Evolutionary conservation across 495 filamentous ascomycete species (phyloP), one percentile per base, ranked within the genome.

Genomic region (Trichocladium uniseriatum): DNA sequence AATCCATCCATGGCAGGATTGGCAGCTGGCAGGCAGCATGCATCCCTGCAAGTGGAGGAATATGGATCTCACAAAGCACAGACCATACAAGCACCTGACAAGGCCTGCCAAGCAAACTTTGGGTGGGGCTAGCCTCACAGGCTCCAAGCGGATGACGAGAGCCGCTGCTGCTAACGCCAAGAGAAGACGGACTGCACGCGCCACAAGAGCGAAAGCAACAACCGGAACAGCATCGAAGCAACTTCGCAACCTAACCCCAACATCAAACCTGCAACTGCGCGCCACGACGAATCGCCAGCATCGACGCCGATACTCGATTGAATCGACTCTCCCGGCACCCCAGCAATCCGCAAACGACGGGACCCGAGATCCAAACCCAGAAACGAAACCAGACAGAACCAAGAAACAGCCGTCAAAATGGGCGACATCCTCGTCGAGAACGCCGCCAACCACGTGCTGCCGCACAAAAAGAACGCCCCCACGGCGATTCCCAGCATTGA

Each of bases 401-500:
- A 24, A 22, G 18, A 21, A 18, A 3, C 27, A 11, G 9, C 39
- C 32, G 15, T 50, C 61, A 80, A 55, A 58, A 90, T 94, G 89
- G 89, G 79, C 63, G 87, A 92, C 71, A 79, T 87, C 57, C 75
- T 80, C 60, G 81, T 94, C 57, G 87, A 94, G 69, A 89, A 77
- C 68, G 80, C 86, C 55, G 73, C 78, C 64, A 85, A 81, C 75
- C 76, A 69, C 59, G 69, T 83, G 59, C 78, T 80, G 62, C 80
- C 84, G 58, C 82, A 86, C 65, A 84, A 82, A 72, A 91, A 86
- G 73, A 78, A 79, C 59, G 70, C 77, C 61, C 82, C 82, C n/a
- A 85, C 92, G 45, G 81, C 80, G 54, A 89, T 96, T 60, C 83
- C 87, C 32, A 95, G 88, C 69, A 81, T 95, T 68, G 91, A 95